Evolutionary conservation across 306 rosid species (phyloP).

Genomic region (Cucurbita moschata): DNA sequence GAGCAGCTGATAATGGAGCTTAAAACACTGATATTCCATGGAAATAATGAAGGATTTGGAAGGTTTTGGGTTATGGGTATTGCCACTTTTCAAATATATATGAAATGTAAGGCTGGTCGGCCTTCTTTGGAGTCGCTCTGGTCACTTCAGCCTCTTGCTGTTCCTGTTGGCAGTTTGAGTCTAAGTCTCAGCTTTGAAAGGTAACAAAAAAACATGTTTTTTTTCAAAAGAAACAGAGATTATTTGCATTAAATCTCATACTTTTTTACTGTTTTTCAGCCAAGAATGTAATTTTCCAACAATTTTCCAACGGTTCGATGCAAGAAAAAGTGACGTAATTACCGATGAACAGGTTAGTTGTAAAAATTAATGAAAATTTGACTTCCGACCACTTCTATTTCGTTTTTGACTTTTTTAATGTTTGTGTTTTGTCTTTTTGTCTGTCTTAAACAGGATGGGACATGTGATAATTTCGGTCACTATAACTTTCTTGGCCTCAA

Average conservation of each 20-base stretch:
- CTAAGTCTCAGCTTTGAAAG: conserved; percentile 61
- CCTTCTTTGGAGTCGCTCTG: conserved; percentile 66
- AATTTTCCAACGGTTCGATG: conserved; percentile 8
- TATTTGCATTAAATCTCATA: not conserved
- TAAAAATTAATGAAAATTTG: too few relatives aligned
- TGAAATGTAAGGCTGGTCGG: conserved; percentile 45
- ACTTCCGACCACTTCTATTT: too few relatives aligned
- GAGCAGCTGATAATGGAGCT: conserved; percentile 63
- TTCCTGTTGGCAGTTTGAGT: conserved; percentile 64
- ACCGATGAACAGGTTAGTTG: not conserved
- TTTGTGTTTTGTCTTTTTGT: not conserved
- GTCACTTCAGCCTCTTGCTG: conserved; percentile 70
- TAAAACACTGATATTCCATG: conserved; percentile 34
- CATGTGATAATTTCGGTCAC: not conserved
- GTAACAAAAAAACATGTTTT: conserved; percentile 8
- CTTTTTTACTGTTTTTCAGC: not conserved
- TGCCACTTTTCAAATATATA: conserved; percentile 53
- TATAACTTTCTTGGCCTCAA: conserved; percentile 22
- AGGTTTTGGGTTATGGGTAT: conserved; percentile 61
- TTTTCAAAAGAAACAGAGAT: too few relatives aligned
- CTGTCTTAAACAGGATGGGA: not conserved
- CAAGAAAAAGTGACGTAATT: conserved; percentile 6
- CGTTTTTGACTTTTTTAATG: not conserved
- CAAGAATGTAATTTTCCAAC: conserved; percentile 8
- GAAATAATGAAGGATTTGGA: conserved; percentile 27